phyloP scores from a whole-genome alignment of 768 basidiomycete genomes.

The Hypholoma fasciculare region DNA sequence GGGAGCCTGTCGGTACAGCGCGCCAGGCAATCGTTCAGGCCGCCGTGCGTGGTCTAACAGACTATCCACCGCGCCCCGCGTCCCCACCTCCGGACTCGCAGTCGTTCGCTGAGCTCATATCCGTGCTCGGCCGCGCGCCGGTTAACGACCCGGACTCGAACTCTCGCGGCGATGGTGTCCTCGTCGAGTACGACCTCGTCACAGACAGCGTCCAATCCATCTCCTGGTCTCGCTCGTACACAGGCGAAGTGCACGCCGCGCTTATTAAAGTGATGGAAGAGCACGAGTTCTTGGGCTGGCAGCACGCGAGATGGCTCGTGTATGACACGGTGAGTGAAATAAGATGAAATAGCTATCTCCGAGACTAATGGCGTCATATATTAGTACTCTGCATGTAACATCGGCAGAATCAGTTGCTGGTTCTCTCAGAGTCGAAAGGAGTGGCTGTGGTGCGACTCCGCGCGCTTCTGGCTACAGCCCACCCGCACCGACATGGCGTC shows the following conservation, averaged over 20 bases:
- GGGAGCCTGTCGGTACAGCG: no score
- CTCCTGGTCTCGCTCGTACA: background rate
- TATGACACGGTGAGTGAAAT: conserved; percentile 1
- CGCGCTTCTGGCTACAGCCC: background rate
- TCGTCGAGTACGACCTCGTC: no score
- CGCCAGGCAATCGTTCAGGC: no score
- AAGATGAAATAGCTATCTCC: background rate
- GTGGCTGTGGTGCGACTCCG: background rate
- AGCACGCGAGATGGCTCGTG: conserved; percentile 1
- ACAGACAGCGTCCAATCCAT: no score
- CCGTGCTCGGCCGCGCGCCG: no score
- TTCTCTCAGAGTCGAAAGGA: background rate
- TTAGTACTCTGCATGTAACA: background rate
- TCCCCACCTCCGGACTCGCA: no score
- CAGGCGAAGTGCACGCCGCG: background rate
- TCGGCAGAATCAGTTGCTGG: background rate
- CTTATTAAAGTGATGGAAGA: background rate
- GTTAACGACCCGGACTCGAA: no score
- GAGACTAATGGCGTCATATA: background rate
- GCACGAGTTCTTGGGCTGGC: background rate
- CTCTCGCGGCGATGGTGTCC: no score
- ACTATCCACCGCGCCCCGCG: no score
- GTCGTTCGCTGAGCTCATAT: no score
- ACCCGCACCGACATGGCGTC: no score
- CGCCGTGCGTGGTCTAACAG: no score